Evolutionary conservation across 2,329 filamentous ascomycete genomes (phyloP).

Genomic region (Aspergillus tamarii): DNA sequence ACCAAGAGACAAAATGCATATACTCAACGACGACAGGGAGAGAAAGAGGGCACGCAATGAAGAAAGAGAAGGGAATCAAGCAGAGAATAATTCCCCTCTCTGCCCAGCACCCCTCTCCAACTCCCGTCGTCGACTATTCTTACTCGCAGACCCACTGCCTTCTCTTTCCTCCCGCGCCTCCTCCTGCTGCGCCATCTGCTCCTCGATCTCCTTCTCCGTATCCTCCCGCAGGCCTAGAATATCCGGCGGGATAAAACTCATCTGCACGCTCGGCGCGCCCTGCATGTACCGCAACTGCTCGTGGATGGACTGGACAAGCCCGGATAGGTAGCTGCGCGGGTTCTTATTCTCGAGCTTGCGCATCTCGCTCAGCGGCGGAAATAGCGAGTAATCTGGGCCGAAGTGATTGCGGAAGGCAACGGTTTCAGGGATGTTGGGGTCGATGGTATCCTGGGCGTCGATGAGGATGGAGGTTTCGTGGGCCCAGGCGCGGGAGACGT

Average conservation of each 20-base stretch:
- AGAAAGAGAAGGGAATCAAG: slow-evolving; percentile 16
- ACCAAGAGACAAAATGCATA: slow-evolving; percentile 1
- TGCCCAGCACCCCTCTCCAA: slow-evolving; percentile 38
- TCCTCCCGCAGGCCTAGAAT: slow-evolving; percentile 60
- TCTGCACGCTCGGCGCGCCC: slow-evolving; percentile 84
- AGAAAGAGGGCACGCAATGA: background rate
- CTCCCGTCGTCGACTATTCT: slow-evolving; percentile 35
- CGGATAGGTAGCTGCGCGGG: slow-evolving; percentile 71
- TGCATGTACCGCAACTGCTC: slow-evolving; percentile 87
- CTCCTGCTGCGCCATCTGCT: slow-evolving; percentile 43
- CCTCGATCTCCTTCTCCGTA: slow-evolving; percentile 50
- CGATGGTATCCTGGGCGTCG: slow-evolving; percentile 70
- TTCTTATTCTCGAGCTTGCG: slow-evolving; percentile 75
- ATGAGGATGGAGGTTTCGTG: slow-evolving; percentile 94
- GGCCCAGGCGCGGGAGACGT: slow-evolving; percentile 95
- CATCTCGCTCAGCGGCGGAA: slow-evolving; percentile 80
- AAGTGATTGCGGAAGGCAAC: slow-evolving; percentile 89
- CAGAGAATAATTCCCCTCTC: slow-evolving; percentile 42
- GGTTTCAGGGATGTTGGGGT: slow-evolving; percentile 73
- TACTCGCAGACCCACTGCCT: slow-evolving; percentile 26
- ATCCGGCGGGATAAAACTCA: slow-evolving; percentile 77
- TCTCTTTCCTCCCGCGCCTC: slow-evolving; percentile 43
- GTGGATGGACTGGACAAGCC: slow-evolving; percentile 75
- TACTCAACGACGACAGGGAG: background rate
- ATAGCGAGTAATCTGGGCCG: slow-evolving; percentile 81